Evolutionary conservation across 768 basidiomycete genomes (phyloP).

Genomic region (Boletus pseudopeckii): DNA sequence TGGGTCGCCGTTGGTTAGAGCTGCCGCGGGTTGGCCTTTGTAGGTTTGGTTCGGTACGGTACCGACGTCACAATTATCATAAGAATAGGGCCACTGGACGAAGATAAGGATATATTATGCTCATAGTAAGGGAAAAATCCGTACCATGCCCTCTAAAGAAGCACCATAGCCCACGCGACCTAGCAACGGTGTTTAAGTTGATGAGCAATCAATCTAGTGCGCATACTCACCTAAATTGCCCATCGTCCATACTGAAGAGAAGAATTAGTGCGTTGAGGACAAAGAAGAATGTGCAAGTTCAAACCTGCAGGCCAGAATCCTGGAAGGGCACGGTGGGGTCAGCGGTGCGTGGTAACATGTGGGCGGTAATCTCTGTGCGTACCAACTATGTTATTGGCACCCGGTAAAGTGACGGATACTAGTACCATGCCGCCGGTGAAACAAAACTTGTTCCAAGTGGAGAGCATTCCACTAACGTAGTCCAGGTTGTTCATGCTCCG

Average conservation of each 20-base stretch:
- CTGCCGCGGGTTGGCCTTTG: constrained; percentile 59
- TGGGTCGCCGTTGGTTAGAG: constrained; percentile 59
- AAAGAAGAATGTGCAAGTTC: background rate
- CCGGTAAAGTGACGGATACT: constrained; percentile 65
- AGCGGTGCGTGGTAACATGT: background rate
- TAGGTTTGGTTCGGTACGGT: constrained; percentile 81
- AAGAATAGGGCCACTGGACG: constrained; percentile 74
- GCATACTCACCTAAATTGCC: constrained; percentile 62
- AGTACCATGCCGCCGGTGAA: constrained; percentile 86
- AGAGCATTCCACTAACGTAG: constrained; percentile 69
- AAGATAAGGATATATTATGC: background rate
- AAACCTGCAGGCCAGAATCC: constrained; percentile 71
- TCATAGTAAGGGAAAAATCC: constrained; percentile 16
- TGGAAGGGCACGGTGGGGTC: constrained; percentile 5
- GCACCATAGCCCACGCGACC: constrained; percentile 89
- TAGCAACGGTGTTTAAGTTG: constrained; percentile 10
- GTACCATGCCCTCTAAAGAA: constrained; percentile 75
- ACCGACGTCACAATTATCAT: constrained; percentile 91
- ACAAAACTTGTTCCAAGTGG: constrained; percentile 88
- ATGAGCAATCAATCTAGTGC: background rate
- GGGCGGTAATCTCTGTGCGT: constrained; percentile 2
- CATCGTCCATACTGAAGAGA: constrained; percentile 59
- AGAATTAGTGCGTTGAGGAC: constrained; percentile 11
- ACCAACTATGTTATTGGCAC: constrained; percentile 52
- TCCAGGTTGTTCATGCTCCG: constrained; percentile 67